These are phyloP conservation scores for Pichia sp. DNA, from an alignment of 1,139 yeast species.

Conservation along the genomic window DNA sequence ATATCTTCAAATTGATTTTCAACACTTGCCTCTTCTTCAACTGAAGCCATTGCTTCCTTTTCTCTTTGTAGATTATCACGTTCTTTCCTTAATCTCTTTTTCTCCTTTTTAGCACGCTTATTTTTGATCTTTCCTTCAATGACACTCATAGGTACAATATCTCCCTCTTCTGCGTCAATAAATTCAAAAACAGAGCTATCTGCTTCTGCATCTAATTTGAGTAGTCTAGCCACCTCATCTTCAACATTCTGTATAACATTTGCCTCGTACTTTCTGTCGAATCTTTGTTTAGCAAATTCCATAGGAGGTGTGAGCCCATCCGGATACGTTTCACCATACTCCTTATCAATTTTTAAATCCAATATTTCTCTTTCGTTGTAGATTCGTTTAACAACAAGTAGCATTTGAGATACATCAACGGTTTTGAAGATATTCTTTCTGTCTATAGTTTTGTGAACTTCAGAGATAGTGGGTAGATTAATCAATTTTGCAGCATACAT, in stretches of 20 bases:
- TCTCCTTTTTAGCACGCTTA: conserved; percentile 29
- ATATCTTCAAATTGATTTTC: conserved; percentile 19
- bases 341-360: conserved; percentile 37
- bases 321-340: conserved; percentile 46
- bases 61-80: conserved; percentile 5
- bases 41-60: conserved; percentile 33
- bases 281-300: conserved; percentile 51
- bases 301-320: conserved; percentile 85
- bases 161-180: conserved; percentile 45
- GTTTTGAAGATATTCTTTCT: conserved; percentile 85
- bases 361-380: conserved; percentile 51
- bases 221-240: conserved; percentile 68
- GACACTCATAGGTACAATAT: conserved; percentile 17
- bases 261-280: conserved; percentile 46
- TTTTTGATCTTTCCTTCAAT: conserved; percentile 21
- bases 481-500: conserved; percentile 79
- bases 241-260: conserved; percentile 65
- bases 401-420: conserved; percentile 80
- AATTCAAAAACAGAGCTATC: conserved; percentile 78
- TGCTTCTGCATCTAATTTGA: conserved; percentile 76
- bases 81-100: conserved; percentile 16
- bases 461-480: conserved; percentile 87
- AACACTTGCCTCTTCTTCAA: conserved; percentile 29
- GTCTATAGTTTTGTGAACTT: conserved; percentile 85
- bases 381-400: conserved; percentile 66